Conservation (phyloP, 2,329 filamentous ascomycete genomes). For the Myriosclerotinia curreyana region DNA sequence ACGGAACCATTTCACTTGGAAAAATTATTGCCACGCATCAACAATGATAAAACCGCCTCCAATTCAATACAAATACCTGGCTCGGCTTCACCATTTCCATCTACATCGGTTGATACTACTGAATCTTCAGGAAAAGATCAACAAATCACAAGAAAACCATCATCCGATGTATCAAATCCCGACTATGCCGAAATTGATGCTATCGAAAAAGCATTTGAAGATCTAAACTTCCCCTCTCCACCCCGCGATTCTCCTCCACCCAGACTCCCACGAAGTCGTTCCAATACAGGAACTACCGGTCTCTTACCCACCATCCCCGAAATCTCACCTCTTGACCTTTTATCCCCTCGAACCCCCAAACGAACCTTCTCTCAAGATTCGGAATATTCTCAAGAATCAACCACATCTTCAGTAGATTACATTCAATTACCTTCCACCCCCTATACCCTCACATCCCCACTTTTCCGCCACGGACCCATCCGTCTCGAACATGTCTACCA, state of each 20-base stretch:
- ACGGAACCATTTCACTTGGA: slow-evolving; percentile 52
- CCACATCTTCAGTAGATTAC: slow-evolving; percentile 33
- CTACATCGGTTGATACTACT: not conserved
- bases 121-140: not conserved
- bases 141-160: not conserved
- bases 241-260: slow-evolving; percentile 38
- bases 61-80: not conserved
- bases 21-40: slow-evolving; percentile 46
- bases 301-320: slow-evolving; percentile 46
- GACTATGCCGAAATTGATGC: slow-evolving; percentile 15
- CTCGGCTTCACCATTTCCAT: slow-evolving; percentile 4
- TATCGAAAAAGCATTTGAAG: slow-evolving; percentile 28
- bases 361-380: slow-evolving; percentile 19
- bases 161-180: not conserved
- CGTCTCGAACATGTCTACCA: slow-evolving; percentile 46
- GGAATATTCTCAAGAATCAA: slow-evolving; percentile 16
- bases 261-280: slow-evolving; percentile 36
- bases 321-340: slow-evolving; percentile 32
- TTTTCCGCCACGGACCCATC: slow-evolving; percentile 55
- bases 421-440: slow-evolving; percentile 43
- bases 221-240: slow-evolving; percentile 38
- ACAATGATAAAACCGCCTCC: slow-evolving; percentile 35
- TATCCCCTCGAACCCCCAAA: slow-evolving; percentile 4
- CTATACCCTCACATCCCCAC: slow-evolving; percentile 49
- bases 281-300: slow-evolving; percentile 26